phyloP scores from a whole-genome alignment of 2,329 filamentous ascomycete genomes.

The Fusarium sp. region DNA sequence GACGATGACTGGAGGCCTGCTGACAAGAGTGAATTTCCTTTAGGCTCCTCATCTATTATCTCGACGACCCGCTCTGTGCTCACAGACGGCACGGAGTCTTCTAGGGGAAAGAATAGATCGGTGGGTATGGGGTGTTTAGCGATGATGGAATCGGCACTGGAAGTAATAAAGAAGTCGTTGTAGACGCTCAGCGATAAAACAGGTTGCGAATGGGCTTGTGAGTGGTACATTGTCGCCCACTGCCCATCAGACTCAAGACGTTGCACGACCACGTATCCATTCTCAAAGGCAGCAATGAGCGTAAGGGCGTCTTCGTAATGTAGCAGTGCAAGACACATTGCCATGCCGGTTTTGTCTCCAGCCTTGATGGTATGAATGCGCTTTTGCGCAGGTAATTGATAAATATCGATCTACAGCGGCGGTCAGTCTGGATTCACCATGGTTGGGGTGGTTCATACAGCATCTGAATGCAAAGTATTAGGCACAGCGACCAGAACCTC shows the following conservation, averaged over 20 bases:
- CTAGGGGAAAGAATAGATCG: slow-evolving; percentile 34
- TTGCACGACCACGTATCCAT: slow-evolving; percentile 79
- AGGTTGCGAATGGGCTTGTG: slow-evolving; percentile 81
- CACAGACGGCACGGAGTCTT: neutral
- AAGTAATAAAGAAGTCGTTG: slow-evolving; percentile 76
- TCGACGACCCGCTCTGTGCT: slow-evolving; percentile 46
- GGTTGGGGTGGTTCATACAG: slow-evolving; percentile 56
- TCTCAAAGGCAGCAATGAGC: slow-evolving; percentile 85
- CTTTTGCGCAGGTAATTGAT: slow-evolving; percentile 79
- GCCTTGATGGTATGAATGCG: slow-evolving; percentile 71
- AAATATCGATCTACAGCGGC: slow-evolving; percentile 78
- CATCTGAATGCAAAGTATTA: slow-evolving; percentile 79
- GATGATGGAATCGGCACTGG: slow-evolving; percentile 83
- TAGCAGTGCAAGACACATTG: slow-evolving; percentile 82
- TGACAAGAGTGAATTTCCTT: slow-evolving; percentile 45
- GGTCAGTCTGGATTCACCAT: slow-evolving; percentile 2
- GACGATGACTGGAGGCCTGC: slow-evolving; percentile 29
- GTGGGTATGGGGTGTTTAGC: slow-evolving; percentile 77
- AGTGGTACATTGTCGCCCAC: slow-evolving; percentile 70
- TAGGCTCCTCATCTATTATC: slow-evolving; percentile 36
- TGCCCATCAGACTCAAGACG: slow-evolving; percentile 58
- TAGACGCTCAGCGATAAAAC: slow-evolving; percentile 78
- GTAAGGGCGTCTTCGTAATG: slow-evolving; percentile 64
- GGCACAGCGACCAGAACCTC: slow-evolving; percentile 82
- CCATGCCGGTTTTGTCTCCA: slow-evolving; percentile 77